phyloP scores from a whole-genome alignment of 805 yeast genomes.

The Metschnikowia matae region DNA sequence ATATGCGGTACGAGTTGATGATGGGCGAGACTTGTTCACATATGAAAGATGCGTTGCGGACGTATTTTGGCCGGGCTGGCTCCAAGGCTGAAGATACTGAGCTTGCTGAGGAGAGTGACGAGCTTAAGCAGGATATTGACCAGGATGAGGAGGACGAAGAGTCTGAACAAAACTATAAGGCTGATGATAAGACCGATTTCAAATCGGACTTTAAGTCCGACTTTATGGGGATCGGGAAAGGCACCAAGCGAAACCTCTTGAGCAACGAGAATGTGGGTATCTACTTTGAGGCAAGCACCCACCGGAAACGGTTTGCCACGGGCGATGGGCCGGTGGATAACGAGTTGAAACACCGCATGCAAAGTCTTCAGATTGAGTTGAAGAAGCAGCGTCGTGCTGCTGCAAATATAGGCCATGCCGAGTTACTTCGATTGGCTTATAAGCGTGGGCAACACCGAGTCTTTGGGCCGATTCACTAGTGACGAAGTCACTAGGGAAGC shows the following conservation, averaged over 20 bases:
- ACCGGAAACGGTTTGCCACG: slow-evolving; percentile 12
- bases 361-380: slow-evolving; percentile 12
- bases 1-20: slow-evolving; percentile 4
- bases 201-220: too few species aligned
- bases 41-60: neutral
- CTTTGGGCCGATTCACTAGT: slow-evolving; percentile 7
- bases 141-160: slow-evolving; percentile 7
- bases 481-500: too few species aligned
- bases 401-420: slow-evolving; percentile 13
- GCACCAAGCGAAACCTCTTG: slow-evolving; percentile 10
- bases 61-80: slow-evolving; percentile 9
- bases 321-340: slow-evolving; percentile 6
- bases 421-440: slow-evolving; percentile 9
- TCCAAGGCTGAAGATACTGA: neutral
- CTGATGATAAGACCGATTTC: slow-evolving; percentile 3
- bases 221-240: slow-evolving; percentile 1
- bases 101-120: slow-evolving; percentile 7
- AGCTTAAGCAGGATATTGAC: slow-evolving; percentile 23
- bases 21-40: neutral
- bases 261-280: slow-evolving; percentile 6
- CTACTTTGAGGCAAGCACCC: slow-evolving; percentile 4
- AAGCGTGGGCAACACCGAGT: slow-evolving; percentile 11
- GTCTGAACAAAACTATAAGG: slow-evolving; percentile 1
- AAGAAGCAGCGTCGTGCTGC: slow-evolving; percentile 7
- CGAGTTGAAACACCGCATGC: slow-evolving; percentile 15